phyloP scores from a whole-genome alignment of 208 protist species.

The Polymyxa betae region DNA sequence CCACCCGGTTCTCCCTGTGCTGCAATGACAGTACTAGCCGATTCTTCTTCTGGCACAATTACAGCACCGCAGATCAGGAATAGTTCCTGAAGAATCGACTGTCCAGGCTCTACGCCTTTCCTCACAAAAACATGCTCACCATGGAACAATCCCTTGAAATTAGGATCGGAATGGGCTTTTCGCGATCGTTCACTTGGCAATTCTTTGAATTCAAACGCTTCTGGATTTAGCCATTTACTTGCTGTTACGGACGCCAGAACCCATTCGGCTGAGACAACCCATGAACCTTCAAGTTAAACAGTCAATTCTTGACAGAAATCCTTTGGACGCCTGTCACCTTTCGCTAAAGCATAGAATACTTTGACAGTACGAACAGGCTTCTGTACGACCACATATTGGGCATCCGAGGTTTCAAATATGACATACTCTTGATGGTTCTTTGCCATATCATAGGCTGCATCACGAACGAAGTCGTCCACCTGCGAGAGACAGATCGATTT shows the following conservation, averaged over 20 bases:
- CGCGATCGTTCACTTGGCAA: background rate
- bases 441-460: background rate
- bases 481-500: background rate
- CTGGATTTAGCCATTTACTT: background rate
- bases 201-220: background rate
- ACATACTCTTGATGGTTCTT: constrained; percentile 7
- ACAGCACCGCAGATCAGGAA: constrained; percentile 12
- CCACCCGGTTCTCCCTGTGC: background rate
- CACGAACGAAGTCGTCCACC: background rate
- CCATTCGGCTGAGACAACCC: constrained; percentile 6
- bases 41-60: background rate
- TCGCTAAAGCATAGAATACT: constrained; percentile 30
- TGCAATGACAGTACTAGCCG: background rate
- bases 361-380: constrained; percentile 34
- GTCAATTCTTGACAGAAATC: background rate
- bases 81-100: background rate
- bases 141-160: background rate
- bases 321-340: background rate
- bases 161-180: background rate
- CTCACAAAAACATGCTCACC: constrained; percentile 13
- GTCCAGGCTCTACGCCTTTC: constrained; percentile 2
- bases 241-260: background rate
- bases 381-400: background rate
- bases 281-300: background rate
- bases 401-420: background rate